Conservation (phyloP, 163 green algal genomes). For the Smithsoniella earleae region DNA sequence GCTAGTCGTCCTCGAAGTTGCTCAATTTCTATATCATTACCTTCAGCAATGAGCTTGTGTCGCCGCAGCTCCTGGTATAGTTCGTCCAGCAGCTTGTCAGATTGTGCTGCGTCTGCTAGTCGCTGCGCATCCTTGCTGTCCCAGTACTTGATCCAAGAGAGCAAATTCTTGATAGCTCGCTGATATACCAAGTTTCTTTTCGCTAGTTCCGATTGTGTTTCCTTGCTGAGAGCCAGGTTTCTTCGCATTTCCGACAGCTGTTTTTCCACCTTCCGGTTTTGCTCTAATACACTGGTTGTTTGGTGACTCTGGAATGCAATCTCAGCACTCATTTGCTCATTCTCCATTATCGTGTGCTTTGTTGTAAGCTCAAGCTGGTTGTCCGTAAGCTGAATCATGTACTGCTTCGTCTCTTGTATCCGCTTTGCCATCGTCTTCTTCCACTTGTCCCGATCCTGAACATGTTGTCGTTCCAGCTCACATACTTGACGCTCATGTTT, state of each 20-base stretch:
- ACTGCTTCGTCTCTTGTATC: constrained; percentile 65
- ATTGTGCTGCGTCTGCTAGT: constrained; percentile 37
- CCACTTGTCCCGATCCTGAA: constrained; percentile 69
- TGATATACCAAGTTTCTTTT: constrained; percentile 62
- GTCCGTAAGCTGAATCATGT: constrained; percentile 63
- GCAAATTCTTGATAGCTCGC: constrained; percentile 61
- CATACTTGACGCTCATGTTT: constrained; percentile 35
- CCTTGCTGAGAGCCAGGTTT: constrained; percentile 46
- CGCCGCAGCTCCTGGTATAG: constrained; percentile 33
- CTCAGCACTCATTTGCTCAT: constrained; percentile 73
- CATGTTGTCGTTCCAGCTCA: constrained; percentile 67
- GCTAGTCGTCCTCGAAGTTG: constrained; percentile 11
- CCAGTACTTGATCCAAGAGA: constrained; percentile 32
- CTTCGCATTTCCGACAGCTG: constrained; percentile 49
- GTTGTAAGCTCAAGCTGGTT: constrained; percentile 78
- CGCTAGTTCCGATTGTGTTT: constrained; percentile 59
- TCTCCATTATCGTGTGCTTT: constrained; percentile 76
- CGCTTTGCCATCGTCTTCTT: constrained; percentile 56
- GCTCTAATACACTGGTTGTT: constrained; percentile 56
- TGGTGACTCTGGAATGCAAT: constrained; percentile 67
- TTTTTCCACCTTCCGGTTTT: constrained; percentile 48
- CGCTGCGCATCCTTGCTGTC: constrained; percentile 34
- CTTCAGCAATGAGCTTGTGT: neutral
- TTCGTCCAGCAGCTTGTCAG: constrained; percentile 35
- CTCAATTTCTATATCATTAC: neutral